Evolutionary conservation across 2,329 filamentous ascomycete species (phyloP).

Genomic region (Microdochium trichocladiopsis): DNA sequence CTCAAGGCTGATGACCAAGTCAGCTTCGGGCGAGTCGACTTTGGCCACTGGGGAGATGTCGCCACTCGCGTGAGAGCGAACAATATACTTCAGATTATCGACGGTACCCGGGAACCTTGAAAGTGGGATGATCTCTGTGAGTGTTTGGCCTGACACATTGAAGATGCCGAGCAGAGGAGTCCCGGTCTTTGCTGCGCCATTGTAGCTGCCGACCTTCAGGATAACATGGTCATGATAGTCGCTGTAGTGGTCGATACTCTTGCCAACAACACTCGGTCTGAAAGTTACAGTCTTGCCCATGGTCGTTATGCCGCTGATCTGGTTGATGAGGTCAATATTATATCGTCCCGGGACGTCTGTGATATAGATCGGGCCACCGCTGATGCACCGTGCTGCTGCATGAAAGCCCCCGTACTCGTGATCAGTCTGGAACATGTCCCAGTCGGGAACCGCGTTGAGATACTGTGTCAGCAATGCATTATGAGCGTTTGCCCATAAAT

Average conservation of each 20-base stretch:
- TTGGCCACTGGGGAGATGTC: slow-evolving; percentile 47
- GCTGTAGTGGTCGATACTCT: slow-evolving; percentile 66
- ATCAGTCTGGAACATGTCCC: slow-evolving; percentile 63
- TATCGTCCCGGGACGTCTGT: slow-evolving; percentile 84
- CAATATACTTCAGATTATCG: slow-evolving; percentile 53
- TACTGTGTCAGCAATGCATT: slow-evolving; percentile 78
- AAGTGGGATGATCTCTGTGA: slow-evolving; percentile 66
- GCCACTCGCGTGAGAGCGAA: slow-evolving; percentile 66
- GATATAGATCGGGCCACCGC: slow-evolving; percentile 89
- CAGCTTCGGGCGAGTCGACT: slow-evolving; percentile 31
- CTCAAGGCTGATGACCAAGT: slow-evolving; percentile 58
- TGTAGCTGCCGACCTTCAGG: slow-evolving; percentile 73
- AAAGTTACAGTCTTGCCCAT: slow-evolving; percentile 73
- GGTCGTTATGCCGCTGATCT: slow-evolving; percentile 73
- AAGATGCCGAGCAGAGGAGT: slow-evolving; percentile 78
- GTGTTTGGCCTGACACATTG: slow-evolving; percentile 59
- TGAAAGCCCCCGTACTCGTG: slow-evolving; percentile 74
- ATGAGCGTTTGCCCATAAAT: slow-evolving; percentile 90
- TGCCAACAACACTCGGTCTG: slow-evolving; percentile 68
- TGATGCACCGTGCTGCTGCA: slow-evolving; percentile 81
- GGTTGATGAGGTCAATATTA: slow-evolving; percentile 63
- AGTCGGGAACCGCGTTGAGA: slow-evolving; percentile 81
- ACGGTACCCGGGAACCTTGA: slow-evolving; percentile 66
- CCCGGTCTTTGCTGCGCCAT: slow-evolving; percentile 58
- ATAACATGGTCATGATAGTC: slow-evolving; percentile 67